phyloP scores from a whole-genome alignment of 441 rosid species.

The Erodium moschatum region DNA sequence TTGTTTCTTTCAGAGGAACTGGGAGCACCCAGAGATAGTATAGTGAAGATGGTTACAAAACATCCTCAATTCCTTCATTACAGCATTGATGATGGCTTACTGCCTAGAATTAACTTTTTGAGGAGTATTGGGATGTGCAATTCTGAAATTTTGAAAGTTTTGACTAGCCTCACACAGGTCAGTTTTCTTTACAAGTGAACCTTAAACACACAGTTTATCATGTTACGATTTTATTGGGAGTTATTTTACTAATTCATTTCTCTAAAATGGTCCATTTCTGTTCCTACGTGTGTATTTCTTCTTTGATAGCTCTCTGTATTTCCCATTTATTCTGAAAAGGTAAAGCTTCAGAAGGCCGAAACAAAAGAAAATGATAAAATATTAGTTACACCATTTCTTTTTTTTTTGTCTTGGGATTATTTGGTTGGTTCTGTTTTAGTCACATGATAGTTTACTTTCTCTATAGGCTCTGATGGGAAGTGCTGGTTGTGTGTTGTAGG shows the following conservation, averaged over 20 bases:
- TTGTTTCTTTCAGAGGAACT: conserved; percentile 77
- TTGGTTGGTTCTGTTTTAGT: conserved; percentile 7
- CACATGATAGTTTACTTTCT: not conserved
- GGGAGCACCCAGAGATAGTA: conserved; percentile 81
- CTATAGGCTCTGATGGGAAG: conserved; percentile 10
- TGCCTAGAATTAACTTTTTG: conserved; percentile 84
- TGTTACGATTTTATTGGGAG: not conserved
- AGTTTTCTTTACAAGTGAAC: conserved; percentile 13
- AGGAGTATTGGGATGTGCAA: conserved; percentile 77
- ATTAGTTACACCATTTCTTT: not conserved
- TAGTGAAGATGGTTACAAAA: conserved; percentile 83
- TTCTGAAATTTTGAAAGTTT: conserved; percentile 81
- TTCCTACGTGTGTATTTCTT: not conserved
- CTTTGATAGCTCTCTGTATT: not conserved
- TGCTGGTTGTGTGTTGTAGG: conserved; percentile 37
- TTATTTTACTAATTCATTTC: not conserved
- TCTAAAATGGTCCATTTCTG: not conserved
- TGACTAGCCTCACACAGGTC: conserved; percentile 91
- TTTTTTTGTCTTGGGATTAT: not conserved
- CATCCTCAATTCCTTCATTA: conserved; percentile 94
- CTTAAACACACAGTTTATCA: not conserved
- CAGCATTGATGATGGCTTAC: conserved; percentile 78
- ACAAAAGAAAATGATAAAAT: conserved; percentile 6
- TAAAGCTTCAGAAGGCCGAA: not conserved
- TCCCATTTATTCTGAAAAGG: conserved; percentile 4